Base-by-base conservation (phyloP, 164 flowering plant species). In the Paratinospora sagittata region DNA sequence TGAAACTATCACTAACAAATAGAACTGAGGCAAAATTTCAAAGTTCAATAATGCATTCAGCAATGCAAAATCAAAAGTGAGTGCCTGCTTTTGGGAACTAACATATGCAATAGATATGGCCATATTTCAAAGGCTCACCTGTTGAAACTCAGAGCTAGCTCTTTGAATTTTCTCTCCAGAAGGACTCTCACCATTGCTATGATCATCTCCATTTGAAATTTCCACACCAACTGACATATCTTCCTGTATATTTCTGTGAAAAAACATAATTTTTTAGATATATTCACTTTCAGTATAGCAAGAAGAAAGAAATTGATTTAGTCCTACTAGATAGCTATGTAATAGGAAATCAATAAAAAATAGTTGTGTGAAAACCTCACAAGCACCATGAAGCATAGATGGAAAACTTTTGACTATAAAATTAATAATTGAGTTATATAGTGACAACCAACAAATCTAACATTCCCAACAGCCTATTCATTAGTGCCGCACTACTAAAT, bases 201-300 rank as follows among this genome's bases (percentile, higher is more conserved):
- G 90, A 74, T 82, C 78, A 80, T 87, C 89, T 64, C 77, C 87
- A 78, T 78, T 81, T 71, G 86, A 78, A 68, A 71, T 79, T 63
- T 84, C 91, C 57, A 84, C 78, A 74, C 78, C 84, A 27, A 70
- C 68, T 30, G 87, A 75, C 69, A 52, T 81, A 82, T 87, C 89
- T 72, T 87, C 89, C 68, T 84, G 80, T 63, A 80, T 70, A 72
- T 78, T 85, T 81, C 98, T 91, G 84, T 74, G 81, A 66, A 26
- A 67, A 47, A 65, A 23, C 24, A n/a, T n/a, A 37, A 30, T 55
- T 30, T 9, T 34, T 64, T 58, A 73, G 67, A 43, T 14, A 64
- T 11, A 0, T 19, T 8, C 26, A 19, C 55, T 6, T 43, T 43
- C 7, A 43, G 47, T 11, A 43, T 43, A 43, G 47, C 14, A 43